phyloP scores from a whole-genome alignment of 2,329 filamentous ascomycete genomes.

The Colletotrichum sp. region DNA sequence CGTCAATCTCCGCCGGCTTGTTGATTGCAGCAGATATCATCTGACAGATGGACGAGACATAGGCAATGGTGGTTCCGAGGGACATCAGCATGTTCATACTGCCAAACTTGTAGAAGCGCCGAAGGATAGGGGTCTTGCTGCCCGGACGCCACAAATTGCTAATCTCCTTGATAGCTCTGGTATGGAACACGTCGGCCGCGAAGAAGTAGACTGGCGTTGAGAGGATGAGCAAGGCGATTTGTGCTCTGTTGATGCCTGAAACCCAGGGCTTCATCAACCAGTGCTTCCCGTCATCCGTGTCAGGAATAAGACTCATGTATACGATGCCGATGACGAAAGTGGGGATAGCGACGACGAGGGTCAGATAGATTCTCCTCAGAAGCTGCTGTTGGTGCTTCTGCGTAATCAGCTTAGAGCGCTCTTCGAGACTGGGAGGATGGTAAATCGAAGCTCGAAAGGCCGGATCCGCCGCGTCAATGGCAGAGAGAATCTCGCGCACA shows the following conservation, averaged over 20 bases:
- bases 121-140: constrained; percentile 74
- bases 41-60: constrained; percentile 80
- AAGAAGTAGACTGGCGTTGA: constrained; percentile 89
- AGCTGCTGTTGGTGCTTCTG: constrained; percentile 72
- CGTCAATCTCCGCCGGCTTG: constrained; percentile 41
- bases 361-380: constrained; percentile 72
- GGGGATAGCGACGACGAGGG: constrained; percentile 74
- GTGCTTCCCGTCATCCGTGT: constrained; percentile 59
- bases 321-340: constrained; percentile 88
- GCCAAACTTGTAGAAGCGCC: constrained; percentile 88
- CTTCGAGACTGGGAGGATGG: constrained; percentile 83
- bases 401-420: constrained; percentile 77
- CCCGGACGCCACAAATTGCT: constrained; percentile 76
- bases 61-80: constrained; percentile 86
- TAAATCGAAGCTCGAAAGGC: constrained; percentile 73
- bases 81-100: constrained; percentile 97
- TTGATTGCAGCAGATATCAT: constrained; percentile 66
- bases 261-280: constrained; percentile 76
- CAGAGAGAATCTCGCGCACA: constrained; percentile 73
- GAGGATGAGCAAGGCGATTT: constrained; percentile 81
- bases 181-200: constrained; percentile 85
- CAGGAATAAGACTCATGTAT: constrained; percentile 82
- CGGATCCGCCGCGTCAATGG: constrained; percentile 70
- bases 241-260: constrained; percentile 75
- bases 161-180: constrained; percentile 79